These are phyloP conservation scores for Tylopilus microsporus DNA, from an alignment of 1,284 basidiomycete species.

Conservation along the genomic window DNA sequence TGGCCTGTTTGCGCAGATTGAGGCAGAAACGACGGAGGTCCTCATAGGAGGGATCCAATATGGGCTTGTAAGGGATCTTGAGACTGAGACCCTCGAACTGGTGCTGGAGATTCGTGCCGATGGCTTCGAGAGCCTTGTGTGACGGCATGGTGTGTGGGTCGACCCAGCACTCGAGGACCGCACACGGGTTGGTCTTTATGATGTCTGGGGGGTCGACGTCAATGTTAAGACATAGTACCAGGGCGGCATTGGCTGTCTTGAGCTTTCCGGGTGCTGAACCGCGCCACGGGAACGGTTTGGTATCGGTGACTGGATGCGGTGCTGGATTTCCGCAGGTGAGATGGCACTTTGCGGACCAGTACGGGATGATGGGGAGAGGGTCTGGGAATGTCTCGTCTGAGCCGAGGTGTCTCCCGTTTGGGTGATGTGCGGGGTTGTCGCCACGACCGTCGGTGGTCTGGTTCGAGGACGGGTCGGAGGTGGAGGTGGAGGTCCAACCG, in stretches of 20 bases:
- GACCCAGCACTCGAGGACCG: constrained; percentile 95
- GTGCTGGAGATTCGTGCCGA: constrained; percentile 87
- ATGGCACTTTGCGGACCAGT: constrained; percentile 83
- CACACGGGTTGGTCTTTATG: constrained; percentile 95
- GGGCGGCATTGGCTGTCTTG: constrained; percentile 86
- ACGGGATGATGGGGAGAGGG: constrained; percentile 58
- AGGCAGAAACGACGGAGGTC: constrained; percentile 90
- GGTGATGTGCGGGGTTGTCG: constrained; percentile 10
- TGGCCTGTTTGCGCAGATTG: constrained; percentile 80
- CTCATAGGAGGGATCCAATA: constrained; percentile 92
- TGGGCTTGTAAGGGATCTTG: constrained; percentile 86
- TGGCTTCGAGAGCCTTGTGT: constrained; percentile 84
- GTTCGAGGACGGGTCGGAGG: constrained; percentile 42
- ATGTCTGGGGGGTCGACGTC: constrained; percentile 97
- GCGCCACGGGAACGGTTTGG: constrained; percentile 73
- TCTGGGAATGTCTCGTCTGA: constrained; percentile 46
- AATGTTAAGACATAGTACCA: constrained; percentile 96
- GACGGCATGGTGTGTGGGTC: constrained; percentile 88
- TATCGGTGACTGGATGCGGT: constrained; percentile 58
- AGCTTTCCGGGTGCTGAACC: constrained; percentile 73
- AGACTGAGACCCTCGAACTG: constrained; percentile 95
- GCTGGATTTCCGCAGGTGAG: constrained; percentile 82
- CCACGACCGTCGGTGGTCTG: constrained; percentile 29
- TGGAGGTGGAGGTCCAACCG: constrained; percentile 38
- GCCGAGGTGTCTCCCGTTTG: constrained; percentile 31